Evolutionary conservation across 1,284 basidiomycete species (phyloP).

Genomic region (Serendipita sp.): DNA sequence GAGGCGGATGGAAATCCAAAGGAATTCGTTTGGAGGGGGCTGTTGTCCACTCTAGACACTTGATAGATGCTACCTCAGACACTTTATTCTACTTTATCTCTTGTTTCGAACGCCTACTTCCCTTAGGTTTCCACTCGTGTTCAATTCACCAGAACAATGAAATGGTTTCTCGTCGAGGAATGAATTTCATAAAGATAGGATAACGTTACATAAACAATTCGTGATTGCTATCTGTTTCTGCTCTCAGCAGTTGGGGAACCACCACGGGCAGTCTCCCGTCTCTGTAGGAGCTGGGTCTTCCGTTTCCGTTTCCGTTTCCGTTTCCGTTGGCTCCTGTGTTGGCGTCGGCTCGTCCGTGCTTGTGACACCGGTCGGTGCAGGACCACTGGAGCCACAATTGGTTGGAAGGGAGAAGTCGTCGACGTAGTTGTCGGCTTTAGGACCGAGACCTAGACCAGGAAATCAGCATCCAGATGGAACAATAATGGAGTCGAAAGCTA

Average conservation of each 20-base stretch:
- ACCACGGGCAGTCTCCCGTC: too few relatives aligned
- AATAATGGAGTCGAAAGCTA: slow-evolving; percentile 30
- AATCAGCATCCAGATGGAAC: slow-evolving; percentile 24
- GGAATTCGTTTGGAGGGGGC: slow-evolving; percentile 59
- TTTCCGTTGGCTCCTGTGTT: background rate
- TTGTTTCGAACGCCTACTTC: too few relatives aligned
- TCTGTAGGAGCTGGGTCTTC: too few relatives aligned
- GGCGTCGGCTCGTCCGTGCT: background rate
- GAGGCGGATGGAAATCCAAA: slow-evolving; percentile 60
- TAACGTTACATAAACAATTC: too few relatives aligned
- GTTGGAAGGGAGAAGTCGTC: background rate
- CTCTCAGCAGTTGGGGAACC: too few relatives aligned
- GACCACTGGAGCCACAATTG: slow-evolving; percentile 19
- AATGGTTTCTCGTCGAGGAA: too few relatives aligned
- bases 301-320: background rate
- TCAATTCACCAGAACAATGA: too few relatives aligned
- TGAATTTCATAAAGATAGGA: too few relatives aligned
- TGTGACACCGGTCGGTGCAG: background rate
- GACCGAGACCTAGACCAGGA: slow-evolving; percentile 21
- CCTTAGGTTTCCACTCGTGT: too few relatives aligned
- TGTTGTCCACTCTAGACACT: slow-evolving; percentile 29
- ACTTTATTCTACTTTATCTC: too few relatives aligned
- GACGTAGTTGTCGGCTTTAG: background rate
- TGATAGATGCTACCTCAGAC: slow-evolving; percentile 8
- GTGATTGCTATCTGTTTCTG: too few relatives aligned